These are phyloP conservation scores for Panaeolus cyanescens DNA, from an alignment of 768 basidiomycete species.

Conservation along the genomic window DNA sequence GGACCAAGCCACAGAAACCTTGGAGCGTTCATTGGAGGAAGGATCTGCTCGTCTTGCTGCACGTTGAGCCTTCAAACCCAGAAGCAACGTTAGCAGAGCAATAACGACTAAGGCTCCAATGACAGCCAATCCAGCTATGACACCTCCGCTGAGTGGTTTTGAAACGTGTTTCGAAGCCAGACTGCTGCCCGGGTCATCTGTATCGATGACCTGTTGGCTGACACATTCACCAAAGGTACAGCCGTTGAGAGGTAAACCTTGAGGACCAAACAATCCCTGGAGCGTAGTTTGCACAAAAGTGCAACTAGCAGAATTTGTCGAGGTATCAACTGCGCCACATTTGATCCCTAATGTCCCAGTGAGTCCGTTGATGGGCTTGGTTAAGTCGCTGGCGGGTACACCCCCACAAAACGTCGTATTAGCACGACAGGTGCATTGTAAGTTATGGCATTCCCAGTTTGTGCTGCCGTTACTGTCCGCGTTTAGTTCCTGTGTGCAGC, in stretches of 20 bases:
- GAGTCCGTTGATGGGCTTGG: conserved; percentile 64
- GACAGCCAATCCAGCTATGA: conserved; percentile 89
- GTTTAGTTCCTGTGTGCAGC: conserved; percentile 63
- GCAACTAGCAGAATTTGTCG: conserved; percentile 58
- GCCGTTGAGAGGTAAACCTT: conserved; percentile 69
- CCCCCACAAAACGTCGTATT: conserved; percentile 79
- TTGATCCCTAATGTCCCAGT: conserved; percentile 65
- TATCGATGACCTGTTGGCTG: conserved; percentile 75
- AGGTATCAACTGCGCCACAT: conserved; percentile 53
- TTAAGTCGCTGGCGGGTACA: conserved; percentile 46
- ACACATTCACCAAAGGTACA: conserved; percentile 93
- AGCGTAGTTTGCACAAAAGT: conserved; percentile 75
- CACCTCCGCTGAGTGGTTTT: conserved; percentile 69
- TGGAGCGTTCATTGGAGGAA: conserved; percentile 39
- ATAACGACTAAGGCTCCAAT: conserved; percentile 67
- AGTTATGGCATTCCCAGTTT: conserved; percentile 71
- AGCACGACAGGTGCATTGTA: conserved; percentile 73
- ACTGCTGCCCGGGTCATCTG: conserved; percentile 37
- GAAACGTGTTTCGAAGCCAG: conserved; percentile 29
- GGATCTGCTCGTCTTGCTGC: conserved; percentile 51
- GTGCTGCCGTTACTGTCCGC: conserved; percentile 37
- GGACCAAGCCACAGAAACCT: conserved; percentile 68
- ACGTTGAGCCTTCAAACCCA: conserved; percentile 64
- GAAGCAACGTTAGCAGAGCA: conserved; percentile 57
- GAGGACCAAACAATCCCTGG: conserved; percentile 67